These are phyloP conservation scores for Cyclostephanos invisitatus DNA, from an alignment of 108 stramenopile species.

Conservation along the genomic window DNA sequence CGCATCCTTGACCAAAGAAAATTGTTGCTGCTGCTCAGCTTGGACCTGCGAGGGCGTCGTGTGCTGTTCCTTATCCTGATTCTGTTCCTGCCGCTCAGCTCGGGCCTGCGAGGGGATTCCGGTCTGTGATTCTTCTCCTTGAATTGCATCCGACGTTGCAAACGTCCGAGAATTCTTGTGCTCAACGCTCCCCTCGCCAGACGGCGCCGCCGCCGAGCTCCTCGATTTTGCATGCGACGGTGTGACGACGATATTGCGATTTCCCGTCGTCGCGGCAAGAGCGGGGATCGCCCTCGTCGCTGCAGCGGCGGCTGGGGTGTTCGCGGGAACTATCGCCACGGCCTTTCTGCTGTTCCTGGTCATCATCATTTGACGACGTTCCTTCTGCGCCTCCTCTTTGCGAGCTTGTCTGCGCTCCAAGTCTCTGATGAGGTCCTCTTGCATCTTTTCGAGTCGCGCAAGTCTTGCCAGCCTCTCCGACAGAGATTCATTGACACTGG, in stretches of 20 bases:
- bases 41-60: background rate
- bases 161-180: background rate
- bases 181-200: background rate
- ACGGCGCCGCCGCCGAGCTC: background rate
- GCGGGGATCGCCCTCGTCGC: background rate
- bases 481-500: background rate
- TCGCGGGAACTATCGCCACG: background rate
- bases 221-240: background rate
- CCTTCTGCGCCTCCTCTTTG: slow-evolving; percentile 40
- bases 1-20: background rate
- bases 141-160: background rate
- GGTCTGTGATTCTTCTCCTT: background rate
- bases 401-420: slow-evolving; percentile 32
- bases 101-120: background rate
- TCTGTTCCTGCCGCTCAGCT: background rate
- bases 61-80: background rate
- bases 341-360: background rate
- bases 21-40: background rate
- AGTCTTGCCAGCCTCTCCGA: slow-evolving; percentile 35
- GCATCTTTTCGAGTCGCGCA: slow-evolving; percentile 43
- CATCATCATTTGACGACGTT: background rate
- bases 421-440: slow-evolving; percentile 34
- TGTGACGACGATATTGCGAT: background rate
- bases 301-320: background rate
- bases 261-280: background rate